phyloP scores from a whole-genome alignment of 495 filamentous ascomycete genomes.

The Penicillium flavigenum region DNA sequence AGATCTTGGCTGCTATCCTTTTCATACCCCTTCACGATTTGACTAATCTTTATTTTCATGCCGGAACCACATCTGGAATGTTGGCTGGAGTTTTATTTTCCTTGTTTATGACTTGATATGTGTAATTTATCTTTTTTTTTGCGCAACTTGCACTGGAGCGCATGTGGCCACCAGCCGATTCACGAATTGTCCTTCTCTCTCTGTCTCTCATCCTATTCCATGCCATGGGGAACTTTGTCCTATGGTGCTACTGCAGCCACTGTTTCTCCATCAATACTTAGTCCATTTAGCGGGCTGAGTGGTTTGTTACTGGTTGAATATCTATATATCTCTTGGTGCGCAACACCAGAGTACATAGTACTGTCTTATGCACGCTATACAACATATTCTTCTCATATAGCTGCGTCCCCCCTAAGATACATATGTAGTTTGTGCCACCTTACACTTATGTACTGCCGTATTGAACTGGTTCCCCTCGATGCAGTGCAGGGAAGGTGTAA shows the following conservation, averaged over 20 bases:
- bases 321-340: background rate
- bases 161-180: background rate
- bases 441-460: background rate
- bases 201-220: background rate
- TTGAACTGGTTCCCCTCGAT: background rate
- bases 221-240: background rate
- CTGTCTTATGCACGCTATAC: background rate
- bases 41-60: constrained; percentile 12
- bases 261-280: background rate
- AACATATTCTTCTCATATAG: background rate
- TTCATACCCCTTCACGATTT: constrained; percentile 8
- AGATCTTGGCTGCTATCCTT: background rate
- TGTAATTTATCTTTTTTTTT: constrained; percentile 22
- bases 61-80: constrained; percentile 38
- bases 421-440: background rate
- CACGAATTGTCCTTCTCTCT: background rate
- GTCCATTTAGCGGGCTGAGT: constrained; percentile 2
- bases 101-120: constrained; percentile 26
- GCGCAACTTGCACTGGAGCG: constrained; percentile 8
- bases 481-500: background rate
- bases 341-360: background rate
- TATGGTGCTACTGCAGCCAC: background rate
- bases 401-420: background rate
- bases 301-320: background rate
- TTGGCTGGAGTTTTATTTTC: constrained; percentile 15